phyloP scores from a whole-genome alignment of 1,284 basidiomycete genomes.

The Athelia psychrophila region DNA sequence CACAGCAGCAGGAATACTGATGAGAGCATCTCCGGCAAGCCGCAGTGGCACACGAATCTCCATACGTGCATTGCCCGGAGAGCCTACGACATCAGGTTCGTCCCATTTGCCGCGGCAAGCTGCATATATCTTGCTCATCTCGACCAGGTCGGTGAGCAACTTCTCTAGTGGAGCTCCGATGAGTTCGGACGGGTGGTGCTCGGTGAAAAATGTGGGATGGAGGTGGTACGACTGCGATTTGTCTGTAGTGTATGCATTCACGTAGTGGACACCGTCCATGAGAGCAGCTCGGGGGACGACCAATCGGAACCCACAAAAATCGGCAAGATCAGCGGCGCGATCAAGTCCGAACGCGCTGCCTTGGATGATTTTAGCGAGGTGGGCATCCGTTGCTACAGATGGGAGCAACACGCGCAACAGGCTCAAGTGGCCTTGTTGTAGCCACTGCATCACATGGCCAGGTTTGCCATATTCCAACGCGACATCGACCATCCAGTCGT shows the following conservation, averaged over 20 bases:
- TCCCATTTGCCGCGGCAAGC: too few relatives aligned
- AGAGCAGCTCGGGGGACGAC: neutral
- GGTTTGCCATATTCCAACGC: neutral
- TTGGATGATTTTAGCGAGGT: neutral
- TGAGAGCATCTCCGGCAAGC: neutral
- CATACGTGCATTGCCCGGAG: neutral
- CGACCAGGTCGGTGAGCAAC: too few relatives aligned
- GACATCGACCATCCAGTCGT: neutral
- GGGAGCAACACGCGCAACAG: neutral
- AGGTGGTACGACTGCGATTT: slow-evolving; percentile 10
- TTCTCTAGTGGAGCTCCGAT: too few relatives aligned
- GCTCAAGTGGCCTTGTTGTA: neutral
- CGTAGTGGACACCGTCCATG: slow-evolving; percentile 4
- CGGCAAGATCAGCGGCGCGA: neutral
- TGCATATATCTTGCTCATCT: too few relatives aligned
- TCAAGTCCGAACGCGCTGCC: too few relatives aligned
- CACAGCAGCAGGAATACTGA: neutral
- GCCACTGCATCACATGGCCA: neutral
- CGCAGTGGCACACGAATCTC: neutral
- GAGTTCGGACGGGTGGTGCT: too few relatives aligned
- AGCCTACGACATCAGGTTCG: neutral
- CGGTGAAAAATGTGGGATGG: too few relatives aligned
- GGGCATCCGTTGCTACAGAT: too few relatives aligned
- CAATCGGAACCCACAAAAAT: neutral
- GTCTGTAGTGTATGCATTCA: slow-evolving; percentile 15